Percentiles rank a stretch among this genome's conserved stretches.
These are phyloP conservation scores for Eucalyptus erythrocorys DNA, from an alignment of 345 rosid species.

Conservation along the genomic window DNA sequence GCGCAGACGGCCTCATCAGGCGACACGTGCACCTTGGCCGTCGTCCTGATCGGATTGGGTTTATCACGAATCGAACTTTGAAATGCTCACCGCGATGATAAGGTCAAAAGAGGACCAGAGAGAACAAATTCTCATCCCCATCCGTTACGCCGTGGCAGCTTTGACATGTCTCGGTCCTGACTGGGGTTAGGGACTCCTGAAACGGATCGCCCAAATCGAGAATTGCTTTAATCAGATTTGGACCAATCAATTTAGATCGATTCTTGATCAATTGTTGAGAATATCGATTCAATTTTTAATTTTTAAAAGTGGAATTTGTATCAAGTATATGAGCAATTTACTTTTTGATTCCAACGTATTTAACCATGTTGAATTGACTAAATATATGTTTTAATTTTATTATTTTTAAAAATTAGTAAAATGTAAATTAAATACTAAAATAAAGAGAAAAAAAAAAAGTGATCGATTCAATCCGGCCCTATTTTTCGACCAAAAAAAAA, in stretches of 20 bases:
- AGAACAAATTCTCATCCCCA: not conserved
- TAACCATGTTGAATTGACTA: accelerated
- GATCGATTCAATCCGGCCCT: accelerated
- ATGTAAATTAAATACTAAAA: no score
- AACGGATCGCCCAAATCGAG: accelerated
- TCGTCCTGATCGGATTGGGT: not conserved
- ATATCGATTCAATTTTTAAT: accelerated
- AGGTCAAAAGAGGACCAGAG: not conserved
- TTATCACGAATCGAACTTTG: not conserved
- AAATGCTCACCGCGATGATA: not conserved
- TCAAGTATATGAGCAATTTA: accelerated
- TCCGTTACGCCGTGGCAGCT: not conserved
- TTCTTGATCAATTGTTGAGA: no score
- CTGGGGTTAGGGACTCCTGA: no score
- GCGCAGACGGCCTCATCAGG: not conserved
- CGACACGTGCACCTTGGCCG: not conserved
- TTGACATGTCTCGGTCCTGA: not conserved
- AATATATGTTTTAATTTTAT: no score
- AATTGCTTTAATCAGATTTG: no score
- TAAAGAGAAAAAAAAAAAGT: no score
- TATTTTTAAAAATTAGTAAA: no score
- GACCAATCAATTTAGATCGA: no score
- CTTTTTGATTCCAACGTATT: no score
- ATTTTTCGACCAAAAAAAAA: no score
- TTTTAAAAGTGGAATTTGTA: accelerated